Conservation (phyloP, 257 asterid genomes). For the Solanum tacnaense region DNA sequence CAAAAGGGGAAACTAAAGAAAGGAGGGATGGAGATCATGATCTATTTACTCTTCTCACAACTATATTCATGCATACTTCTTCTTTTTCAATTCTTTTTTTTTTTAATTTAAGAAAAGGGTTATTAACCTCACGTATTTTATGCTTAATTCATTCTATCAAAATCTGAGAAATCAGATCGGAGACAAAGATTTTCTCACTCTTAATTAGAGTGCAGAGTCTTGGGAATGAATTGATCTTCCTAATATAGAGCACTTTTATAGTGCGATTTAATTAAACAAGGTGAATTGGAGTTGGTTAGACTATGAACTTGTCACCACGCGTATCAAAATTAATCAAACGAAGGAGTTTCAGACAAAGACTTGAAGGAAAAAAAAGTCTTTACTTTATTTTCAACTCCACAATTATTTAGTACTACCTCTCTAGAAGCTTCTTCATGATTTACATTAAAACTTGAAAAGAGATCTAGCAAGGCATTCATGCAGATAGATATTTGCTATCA, state of each 20-base stretch:
- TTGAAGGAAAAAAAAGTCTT: background rate
- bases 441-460: background rate
- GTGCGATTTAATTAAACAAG: background rate
- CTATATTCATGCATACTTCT: background rate
- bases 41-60: background rate
- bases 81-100: background rate
- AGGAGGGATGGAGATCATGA: background rate
- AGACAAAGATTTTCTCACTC: background rate
- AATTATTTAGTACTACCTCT: background rate
- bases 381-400: background rate
- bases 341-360: background rate
- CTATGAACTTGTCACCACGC: background rate
- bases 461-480: slow-evolving; percentile 8
- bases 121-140: background rate
- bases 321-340: background rate
- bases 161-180: background rate
- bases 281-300: background rate
- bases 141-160: background rate
- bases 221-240: background rate
- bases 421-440: slow-evolving; percentile 11
- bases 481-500: background rate
- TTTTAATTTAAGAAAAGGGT: background rate
- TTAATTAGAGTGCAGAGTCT: background rate
- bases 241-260: background rate
- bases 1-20: background rate